Base-by-base conservation (phyloP, 2,329 filamentous ascomycete species). In the Venturiaceae sp. region DNA sequence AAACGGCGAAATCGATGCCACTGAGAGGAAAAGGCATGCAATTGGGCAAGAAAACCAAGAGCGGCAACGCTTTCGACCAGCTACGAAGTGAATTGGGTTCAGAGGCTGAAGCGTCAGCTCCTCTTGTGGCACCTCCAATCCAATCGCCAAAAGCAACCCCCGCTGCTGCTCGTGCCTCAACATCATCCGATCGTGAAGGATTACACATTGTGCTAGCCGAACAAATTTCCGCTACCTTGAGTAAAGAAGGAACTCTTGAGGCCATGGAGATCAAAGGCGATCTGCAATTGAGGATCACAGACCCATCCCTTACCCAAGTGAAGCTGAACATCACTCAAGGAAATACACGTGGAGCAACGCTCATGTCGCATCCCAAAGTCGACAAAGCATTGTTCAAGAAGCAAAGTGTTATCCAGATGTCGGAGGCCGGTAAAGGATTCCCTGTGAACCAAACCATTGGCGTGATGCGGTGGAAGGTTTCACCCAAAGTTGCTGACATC, bases 1-100 rank as follows among this genome's bases (percentile, higher is more conserved):
- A 96, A 84, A 96, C 96, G 47, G 63, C 53, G 63, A 83, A 79
- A 68, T 76, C 81, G 55, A 70, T 83, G 67, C 83, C 88, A 55
- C 83, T 86, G 60, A 90, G 95, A 75, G 91, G 90, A 67, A 99
- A 99, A 79, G 94, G 94, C 65, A 99, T 99, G 95, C 92, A 97
- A 74, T 80, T 99, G 59, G 94, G 94, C 74, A 97, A 97, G 80
- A 99, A 99, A 78, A 95, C 90, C 61, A 97, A 97, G 79, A 92
- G 90, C 23, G 95, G 88, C 32, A 92, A 95, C 72, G 96, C 97
- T 81, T 97, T 95, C 71, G 92, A 97, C 74, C 88, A 92, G 67
- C 92, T 99, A 34, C 87, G 91, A 64, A 90, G 89, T 60, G 92
- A 97, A 64, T 80, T 97, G 69, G 92, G 91, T n/a, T 82, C 86